Evolutionary conservation across 306 rosid genomes (phyloP), one percentile per base, ranked within the genome.

Genomic region (Dryas drummondii): DNA sequence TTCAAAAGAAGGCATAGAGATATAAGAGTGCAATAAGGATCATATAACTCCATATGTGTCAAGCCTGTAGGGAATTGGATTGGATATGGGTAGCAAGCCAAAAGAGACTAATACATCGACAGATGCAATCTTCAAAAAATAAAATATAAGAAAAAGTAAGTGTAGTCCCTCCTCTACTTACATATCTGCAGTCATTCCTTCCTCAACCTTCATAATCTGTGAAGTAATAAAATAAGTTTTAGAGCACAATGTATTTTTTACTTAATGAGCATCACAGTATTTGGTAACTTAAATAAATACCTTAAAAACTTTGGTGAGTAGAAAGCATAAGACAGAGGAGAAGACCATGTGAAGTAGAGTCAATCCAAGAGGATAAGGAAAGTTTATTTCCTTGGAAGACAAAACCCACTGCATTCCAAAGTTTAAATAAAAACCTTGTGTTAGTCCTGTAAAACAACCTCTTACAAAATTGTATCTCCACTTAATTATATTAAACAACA

Each of bases 281-380:
- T 37, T 19, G 13, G 17, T 46, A 14, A 26, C 42, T n/a, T 32
- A 75, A 56, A 54, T 52, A 64, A 58, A 40, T 84, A 94, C 99
- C 99, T 94, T 94, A 52, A 94, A 82, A 82, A 94, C 80, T 86
- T 94, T 94, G 75, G 96, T 92, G 76, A 94, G 84, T 22, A 81
- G 42, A 82, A 92, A 92, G 80, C 99, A 94, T 74, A 94, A 78
- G 82, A 88, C 90, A 19, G 99, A 92, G 59, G 99, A 94, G 87
- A 94, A 94, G 87, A 92, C 76, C 99, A 94, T 94, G 87, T 94
- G 99, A 79, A 94, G 96, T 50, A 94, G 92, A 73, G 99, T 94
- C 90, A 94, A 83, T 9, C 93, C 99, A 69, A 94, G 88, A 78
- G 99, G 99, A 84, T 92, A 94, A 19, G 99, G 99, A 62, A 94